phyloP scores from a whole-genome alignment of 441 rosid species.

The Daphne laureola region DNA sequence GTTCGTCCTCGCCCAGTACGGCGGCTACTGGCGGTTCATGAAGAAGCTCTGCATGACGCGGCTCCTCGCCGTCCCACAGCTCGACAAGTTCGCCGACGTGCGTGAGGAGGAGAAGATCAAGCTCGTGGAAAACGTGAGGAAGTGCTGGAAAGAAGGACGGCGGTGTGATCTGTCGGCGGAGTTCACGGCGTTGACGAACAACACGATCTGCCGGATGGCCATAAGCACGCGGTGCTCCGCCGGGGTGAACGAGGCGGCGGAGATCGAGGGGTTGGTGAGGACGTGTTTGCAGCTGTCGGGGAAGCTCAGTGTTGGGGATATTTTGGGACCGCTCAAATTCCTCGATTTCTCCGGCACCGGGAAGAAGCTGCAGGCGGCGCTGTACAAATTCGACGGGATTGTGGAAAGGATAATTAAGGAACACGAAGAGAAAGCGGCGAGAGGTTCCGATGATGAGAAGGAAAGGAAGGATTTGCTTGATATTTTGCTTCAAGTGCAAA shows the following conservation, averaged over 20 bases:
- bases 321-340: constrained; percentile 62
- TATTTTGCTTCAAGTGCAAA: constrained; percentile 37
- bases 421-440: constrained; percentile 28
- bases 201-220: constrained; percentile 52
- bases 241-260: constrained; percentile 26
- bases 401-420: constrained; percentile 41
- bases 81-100: constrained; percentile 32
- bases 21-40: constrained; percentile 56
- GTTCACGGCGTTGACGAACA: constrained; percentile 32
- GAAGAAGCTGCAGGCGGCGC: constrained; percentile 35
- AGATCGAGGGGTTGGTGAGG: constrained; percentile 27
- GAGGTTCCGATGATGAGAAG: constrained; percentile 13
- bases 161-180: constrained; percentile 31
- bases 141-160: constrained; percentile 21
- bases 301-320: constrained; percentile 47
- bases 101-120: constrained; percentile 42
- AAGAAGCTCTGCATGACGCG: constrained; percentile 59
- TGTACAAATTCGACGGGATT: constrained; percentile 35
- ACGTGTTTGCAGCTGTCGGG: constrained; percentile 45
- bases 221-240: constrained; percentile 49
- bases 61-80: constrained; percentile 54
- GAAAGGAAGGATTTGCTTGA: constrained; percentile 47
- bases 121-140: constrained; percentile 32
- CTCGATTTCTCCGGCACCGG: constrained; percentile 57
- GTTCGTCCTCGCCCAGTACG: constrained; percentile 48